Evolutionary conservation across 2,329 filamentous ascomycete species (phyloP), one percentile per base, ranked within the genome.

Genomic region (Corynespora cassiicola): DNA sequence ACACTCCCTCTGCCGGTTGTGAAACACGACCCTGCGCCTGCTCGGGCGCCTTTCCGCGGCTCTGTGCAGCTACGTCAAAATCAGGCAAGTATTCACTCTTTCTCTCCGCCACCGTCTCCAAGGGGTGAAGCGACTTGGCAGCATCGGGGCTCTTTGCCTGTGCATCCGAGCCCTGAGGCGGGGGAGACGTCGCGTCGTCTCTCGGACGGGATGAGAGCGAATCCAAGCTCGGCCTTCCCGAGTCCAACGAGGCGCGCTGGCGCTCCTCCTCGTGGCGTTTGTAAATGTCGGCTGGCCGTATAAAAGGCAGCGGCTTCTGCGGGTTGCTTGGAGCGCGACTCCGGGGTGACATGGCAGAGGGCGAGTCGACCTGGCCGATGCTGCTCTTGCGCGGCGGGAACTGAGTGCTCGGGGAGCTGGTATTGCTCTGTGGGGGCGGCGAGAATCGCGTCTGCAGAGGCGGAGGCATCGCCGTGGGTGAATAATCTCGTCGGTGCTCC

Each of bases 241-340:
- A 79, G 2, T 86, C 84, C 39, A 80, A 66, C 1, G 80, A 81
- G 39, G 75, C 74, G 23, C 77, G 70, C 45, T 80, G 75, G 36
- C 75, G 77, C 49, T 88, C 86, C 50, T 88, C 85, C 35, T 81
- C 81, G 63, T 86, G 76, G 5, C 86, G 81, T 57, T 80, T 85
- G 63, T 92, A 91, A 26, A 91, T 85, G 51, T 95, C 88, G 9
- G 86, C 80, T 2, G 89, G 87, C 23, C 87, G 78, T 39, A 90
- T 76, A 50, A 92, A 84, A 0, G 84, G 78, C 14, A 81, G 68
- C 1, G 80, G 63, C 52, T 84, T 84, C 32, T 71, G 61, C 23
- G 75, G 51, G 17, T 68, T 68, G 41, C 50, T 57, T 30, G 54
- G 51, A 2, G 63, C 48, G 19, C 54, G 58, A 19, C 57, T 52